Evolutionary conservation across 2,329 filamentous ascomycete genomes (phyloP).

Genomic region (Juglanconis juglandina): DNA sequence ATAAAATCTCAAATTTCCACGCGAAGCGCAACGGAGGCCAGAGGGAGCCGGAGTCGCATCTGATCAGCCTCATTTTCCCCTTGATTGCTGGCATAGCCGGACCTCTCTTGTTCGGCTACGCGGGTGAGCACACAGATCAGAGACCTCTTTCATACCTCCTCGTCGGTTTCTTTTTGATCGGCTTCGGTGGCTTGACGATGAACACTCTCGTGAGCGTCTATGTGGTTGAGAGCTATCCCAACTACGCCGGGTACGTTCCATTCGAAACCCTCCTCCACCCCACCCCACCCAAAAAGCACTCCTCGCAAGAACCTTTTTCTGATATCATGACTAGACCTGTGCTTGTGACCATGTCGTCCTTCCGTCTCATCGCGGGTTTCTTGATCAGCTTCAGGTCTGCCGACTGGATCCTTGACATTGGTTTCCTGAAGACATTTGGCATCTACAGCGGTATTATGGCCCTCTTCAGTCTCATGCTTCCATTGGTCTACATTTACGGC

Average conservation of each 20-base stretch:
- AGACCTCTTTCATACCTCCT: conserved; percentile 8
- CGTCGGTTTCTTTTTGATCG: conserved; percentile 13
- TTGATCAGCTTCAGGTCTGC: conserved; percentile 21
- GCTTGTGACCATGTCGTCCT: conserved; percentile 22
- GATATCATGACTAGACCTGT: conserved; percentile 19
- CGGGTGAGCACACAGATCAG: conserved; percentile 10
- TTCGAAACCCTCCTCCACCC: too few relatives aligned
- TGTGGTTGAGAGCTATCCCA: conserved; percentile 20
- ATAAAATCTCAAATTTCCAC: conserved; percentile 16
- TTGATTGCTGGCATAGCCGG: conserved; percentile 10
- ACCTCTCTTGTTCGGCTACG: conserved; percentile 15
- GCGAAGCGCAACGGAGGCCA: conserved; percentile 12
- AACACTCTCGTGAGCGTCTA: conserved; percentile 18
- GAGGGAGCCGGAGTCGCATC: conserved; percentile 17
- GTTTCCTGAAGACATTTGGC: conserved; percentile 18
- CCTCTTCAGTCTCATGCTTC: conserved; percentile 18
- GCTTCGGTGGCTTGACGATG: conserved; percentile 11
- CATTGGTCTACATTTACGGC: conserved; percentile 18
- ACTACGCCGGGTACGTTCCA: conserved; percentile 20
- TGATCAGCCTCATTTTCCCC: conserved; percentile 17
- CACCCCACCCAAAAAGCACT: background rate
- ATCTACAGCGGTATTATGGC: conserved; percentile 20
- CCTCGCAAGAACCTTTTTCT: background rate
- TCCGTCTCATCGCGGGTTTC: conserved; percentile 24
- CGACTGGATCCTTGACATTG: conserved; percentile 20